Percentiles rank a stretch among this genome's conserved stretches.
Evolutionary conservation across 2,329 filamentous ascomycete species (phyloP).

Genomic region (Thermothelomyces thermophilus): DNA sequence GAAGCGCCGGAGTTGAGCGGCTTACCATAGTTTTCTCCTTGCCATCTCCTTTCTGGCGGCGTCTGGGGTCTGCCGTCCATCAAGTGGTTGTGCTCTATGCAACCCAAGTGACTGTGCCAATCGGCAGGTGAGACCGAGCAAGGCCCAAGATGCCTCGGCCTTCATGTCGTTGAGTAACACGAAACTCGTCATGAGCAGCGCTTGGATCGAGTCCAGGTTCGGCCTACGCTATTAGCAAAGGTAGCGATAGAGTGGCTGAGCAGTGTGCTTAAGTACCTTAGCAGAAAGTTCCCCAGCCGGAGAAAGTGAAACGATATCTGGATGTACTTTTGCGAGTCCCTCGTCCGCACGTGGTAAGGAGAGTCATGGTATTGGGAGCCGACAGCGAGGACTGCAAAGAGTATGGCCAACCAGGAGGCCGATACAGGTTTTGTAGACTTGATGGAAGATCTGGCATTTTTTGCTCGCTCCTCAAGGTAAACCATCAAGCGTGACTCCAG

Average conservation of each 20-base stretch:
- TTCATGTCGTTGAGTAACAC: conserved; percentile 64
- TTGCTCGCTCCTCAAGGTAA: conserved; percentile 57
- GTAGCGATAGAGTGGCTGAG: neutral
- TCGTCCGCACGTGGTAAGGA: conserved; percentile 54
- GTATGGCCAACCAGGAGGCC: conserved; percentile 59
- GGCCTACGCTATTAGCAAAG: conserved; percentile 38
- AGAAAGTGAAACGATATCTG: conserved; percentile 61
- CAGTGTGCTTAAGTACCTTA: conserved; percentile 40
- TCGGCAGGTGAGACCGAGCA: conserved; percentile 57
- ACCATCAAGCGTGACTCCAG: conserved; percentile 59
- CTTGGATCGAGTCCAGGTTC: conserved; percentile 60
- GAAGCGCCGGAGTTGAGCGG: neutral
- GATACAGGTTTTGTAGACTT: conserved; percentile 48
- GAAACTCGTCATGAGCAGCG: conserved; percentile 55
- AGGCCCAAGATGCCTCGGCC: conserved; percentile 60
- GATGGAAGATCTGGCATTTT: conserved; percentile 42
- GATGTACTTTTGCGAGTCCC: conserved; percentile 54
- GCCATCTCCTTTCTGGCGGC: conserved; percentile 47
- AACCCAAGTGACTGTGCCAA: conserved; percentile 60
- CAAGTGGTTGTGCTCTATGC: conserved; percentile 42
- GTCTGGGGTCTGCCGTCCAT: conserved; percentile 42
- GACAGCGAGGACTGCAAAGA: conserved; percentile 59
- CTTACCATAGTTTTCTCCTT: conserved; percentile 49
- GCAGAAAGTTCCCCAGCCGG: conserved; percentile 55
- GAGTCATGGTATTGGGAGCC: conserved; percentile 62